phyloP scores from a whole-genome alignment of 176 grass and related monocot species.

The Chrysopogon serrulatus region DNA sequence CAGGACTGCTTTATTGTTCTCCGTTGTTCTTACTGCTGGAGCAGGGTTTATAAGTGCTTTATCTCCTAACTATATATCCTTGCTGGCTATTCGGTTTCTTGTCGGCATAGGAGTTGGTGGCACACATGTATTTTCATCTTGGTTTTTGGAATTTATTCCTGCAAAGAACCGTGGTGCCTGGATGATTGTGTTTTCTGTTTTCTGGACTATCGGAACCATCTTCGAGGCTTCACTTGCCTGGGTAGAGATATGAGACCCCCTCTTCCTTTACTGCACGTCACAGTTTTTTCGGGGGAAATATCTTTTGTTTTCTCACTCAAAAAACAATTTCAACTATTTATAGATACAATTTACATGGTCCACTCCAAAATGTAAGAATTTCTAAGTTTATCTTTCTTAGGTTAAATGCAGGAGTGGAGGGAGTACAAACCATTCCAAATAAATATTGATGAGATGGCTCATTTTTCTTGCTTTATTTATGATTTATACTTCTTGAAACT shows the following conservation, averaged over 20 bases:
- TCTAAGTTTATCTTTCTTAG: no score
- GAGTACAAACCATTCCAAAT: no score
- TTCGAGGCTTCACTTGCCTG: conserved; percentile 74
- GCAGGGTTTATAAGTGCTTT: conserved; percentile 56
- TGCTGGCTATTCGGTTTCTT: conserved; percentile 51
- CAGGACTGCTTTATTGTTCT: conserved; percentile 61
- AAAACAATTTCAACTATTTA: no score
- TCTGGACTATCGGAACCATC: conserved; percentile 65
- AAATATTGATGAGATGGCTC: no score
- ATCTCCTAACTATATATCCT: conserved; percentile 55
- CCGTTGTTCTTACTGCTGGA: conserved; percentile 48
- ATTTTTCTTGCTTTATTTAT: no score
- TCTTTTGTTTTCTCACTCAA: no score
- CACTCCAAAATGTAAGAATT: no score
- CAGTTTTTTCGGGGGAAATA: no score
- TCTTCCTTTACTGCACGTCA: not conserved
- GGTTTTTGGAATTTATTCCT: conserved; percentile 82
- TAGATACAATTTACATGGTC: no score
- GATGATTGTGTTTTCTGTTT: conserved; percentile 53
- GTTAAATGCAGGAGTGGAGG: no score
- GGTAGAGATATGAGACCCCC: conserved; percentile 24
- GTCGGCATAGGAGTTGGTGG: conserved; percentile 66
- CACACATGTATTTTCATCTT: conserved; percentile 56
- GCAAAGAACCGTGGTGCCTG: conserved; percentile 53
- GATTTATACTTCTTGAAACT: no score